Conservation (phyloP, 2,329 filamentous ascomycete genomes). For the Aquanectria penicillioides region DNA sequence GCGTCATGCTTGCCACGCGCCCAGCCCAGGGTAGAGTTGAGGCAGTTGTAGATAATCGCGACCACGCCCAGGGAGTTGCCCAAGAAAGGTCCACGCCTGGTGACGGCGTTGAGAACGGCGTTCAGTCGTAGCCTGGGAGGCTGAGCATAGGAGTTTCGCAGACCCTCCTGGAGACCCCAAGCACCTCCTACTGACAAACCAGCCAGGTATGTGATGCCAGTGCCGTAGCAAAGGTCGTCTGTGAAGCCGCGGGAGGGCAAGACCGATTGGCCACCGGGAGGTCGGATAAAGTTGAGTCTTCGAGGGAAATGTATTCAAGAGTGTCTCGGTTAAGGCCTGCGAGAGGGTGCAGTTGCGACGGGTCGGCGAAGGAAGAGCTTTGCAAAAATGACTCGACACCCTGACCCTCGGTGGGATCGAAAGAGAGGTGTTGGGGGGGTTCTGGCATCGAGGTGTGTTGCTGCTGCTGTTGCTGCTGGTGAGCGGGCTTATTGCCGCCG, state of each 20-base stretch:
- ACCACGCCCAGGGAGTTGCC: conserved; percentile 97
- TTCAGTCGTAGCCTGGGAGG: conserved; percentile 94
- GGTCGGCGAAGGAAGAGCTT: conserved; percentile 81
- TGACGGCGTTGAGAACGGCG: conserved; percentile 93
- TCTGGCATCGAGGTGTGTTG: conserved; percentile 53
- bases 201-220: conserved; percentile 92
- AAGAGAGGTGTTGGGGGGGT: conserved; percentile 65
- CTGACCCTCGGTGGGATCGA: conserved; percentile 77
- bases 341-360: conserved; percentile 88
- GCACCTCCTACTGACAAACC: conserved; percentile 86
- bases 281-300: conserved; percentile 89
- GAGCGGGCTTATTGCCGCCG: conserved; percentile 63
- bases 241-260: conserved; percentile 97
- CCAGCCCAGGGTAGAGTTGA: conserved; percentile 86
- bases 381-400: conserved; percentile 90
- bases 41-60: conserved; percentile 94
- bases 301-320: conserved; percentile 93
- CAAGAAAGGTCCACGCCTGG: conserved; percentile 90
- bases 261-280: conserved; percentile 87
- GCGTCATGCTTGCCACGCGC: conserved; percentile 87
- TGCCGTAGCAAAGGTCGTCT: conserved; percentile 97
- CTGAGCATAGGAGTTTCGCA: conserved; percentile 78
- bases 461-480: conserved; percentile 51
- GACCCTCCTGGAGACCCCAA: conserved; percentile 92
- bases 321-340: conserved; percentile 92